Base-by-base conservation (phyloP, 148 eudicot genomes). In the Selenicereus undatus region DNA sequence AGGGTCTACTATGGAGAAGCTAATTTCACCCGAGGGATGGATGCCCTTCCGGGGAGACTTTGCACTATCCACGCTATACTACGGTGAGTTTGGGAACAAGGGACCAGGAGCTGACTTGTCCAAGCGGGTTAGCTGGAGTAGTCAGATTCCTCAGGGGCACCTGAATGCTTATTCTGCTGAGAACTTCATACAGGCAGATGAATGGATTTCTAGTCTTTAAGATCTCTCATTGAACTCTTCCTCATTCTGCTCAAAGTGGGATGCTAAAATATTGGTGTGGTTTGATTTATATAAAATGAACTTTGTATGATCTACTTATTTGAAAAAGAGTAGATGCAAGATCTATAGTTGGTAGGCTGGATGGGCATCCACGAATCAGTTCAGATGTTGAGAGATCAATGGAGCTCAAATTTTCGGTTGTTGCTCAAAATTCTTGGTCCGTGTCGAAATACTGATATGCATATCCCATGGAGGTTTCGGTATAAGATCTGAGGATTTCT, bases 61-160 rank as follows among this genome's bases (percentile, higher is more conserved):
- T 68, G 97, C 88, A 0, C 62, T 94, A 72, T 72, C 81, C 24
- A 94, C 97, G 0, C 89, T 91, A 13, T 94, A 94, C 70, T 94
- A 93, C 74, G 98, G 95, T 22, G 98, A 94, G 81, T 93, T 85
- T 26, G 84, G 82, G 76, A 94, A 89, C 83, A 73, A 75, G 20
- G 98, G 98, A 22, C 35, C 82, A 0, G 98, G 98, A 5, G 85
- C 93, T 11, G 73, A 79, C 76, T 12, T 82, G 56, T 16, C 86
- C 0, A 80, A 80, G 20, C 84, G 98, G 52, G 98, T 92, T 48
- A 43, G 82, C 3, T 95, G 98, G 98, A 95, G 98, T 76, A 91
- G 91, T 83, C 83, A 26, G 75, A 87, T 95, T 71, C 93, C 98
- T 0, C 76, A 83, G 21, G 90, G 81, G 5, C 98, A 89, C 81